Evolutionary conservation across 306 rosid species (phyloP).

Genomic region (Quercus aquifolioides): DNA sequence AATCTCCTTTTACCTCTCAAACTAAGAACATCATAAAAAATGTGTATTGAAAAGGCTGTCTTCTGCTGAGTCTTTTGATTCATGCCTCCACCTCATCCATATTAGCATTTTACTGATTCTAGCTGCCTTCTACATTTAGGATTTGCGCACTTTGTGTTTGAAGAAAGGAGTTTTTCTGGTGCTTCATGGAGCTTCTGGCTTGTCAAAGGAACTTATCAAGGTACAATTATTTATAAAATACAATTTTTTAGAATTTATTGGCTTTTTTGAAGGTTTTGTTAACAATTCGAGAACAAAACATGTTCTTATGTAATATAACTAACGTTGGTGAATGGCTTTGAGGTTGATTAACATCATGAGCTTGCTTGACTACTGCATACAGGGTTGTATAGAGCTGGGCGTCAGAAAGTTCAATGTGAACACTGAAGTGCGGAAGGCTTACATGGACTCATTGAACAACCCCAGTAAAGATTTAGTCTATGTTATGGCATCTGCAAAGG

Average conservation of each 20-base stretch:
- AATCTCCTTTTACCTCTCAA: background rate
- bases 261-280: conserved; percentile 7
- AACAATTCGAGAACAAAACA: background rate
- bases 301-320: background rate
- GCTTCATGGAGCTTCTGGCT: conserved; percentile 96
- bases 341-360: conserved; percentile 9
- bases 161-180: conserved; percentile 73
- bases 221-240: conserved; percentile 23
- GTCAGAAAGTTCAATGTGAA: conserved; percentile 95
- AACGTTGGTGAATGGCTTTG: conserved; percentile 6
- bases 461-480: conserved; percentile 79
- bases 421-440: conserved; percentile 95
- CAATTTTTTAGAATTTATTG: background rate
- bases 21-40: background rate
- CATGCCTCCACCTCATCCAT: background rate
- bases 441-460: conserved; percentile 68
- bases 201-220: conserved; percentile 70
- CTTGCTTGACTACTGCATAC: conserved; percentile 24
- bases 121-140: conserved; percentile 40
- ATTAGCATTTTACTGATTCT: conserved; percentile 20
- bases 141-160: conserved; percentile 55
- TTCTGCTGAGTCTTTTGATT: background rate
- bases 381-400: conserved; percentile 74
- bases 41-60: background rate
- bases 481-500: conserved; percentile 83